Percentiles rank a stretch among this genome's conserved stretches.
These are phyloP conservation scores for Claviceps capensis DNA, from an alignment of 2,329 filamentous ascomycete genomes.

Conservation along the genomic window DNA sequence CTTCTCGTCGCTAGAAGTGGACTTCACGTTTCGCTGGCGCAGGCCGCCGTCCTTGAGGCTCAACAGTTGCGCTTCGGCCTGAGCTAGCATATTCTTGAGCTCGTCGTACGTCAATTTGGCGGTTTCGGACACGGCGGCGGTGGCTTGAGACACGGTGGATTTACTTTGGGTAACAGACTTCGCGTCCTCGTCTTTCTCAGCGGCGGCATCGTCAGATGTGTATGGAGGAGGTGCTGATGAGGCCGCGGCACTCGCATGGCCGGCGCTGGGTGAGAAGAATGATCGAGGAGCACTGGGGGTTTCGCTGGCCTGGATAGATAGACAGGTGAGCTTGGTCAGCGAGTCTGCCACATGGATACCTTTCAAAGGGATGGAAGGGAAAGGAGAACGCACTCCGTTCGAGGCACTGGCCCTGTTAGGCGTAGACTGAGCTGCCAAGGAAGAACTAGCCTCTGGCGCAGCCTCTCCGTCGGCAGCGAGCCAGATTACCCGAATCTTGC, in stretches of 20 bases:
- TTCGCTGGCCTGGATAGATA: conserved; percentile 17
- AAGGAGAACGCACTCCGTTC: conserved; percentile 26
- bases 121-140: conserved; percentile 33
- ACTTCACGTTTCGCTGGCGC: conserved; percentile 61
- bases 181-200: conserved; percentile 16
- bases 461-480: conserved; percentile 45
- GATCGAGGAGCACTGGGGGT: conserved; percentile 31
- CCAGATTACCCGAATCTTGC: conserved; percentile 90
- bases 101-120: conserved; percentile 38
- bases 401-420: conserved; percentile 26
- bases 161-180: conserved; percentile 13
- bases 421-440: conserved; percentile 18
- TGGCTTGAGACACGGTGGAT: conserved; percentile 22
- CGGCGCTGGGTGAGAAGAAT: conserved; percentile 29
- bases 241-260: conserved; percentile 19
- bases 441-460: conserved; percentile 11
- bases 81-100: conserved; percentile 56
- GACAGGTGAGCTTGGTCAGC: conserved; percentile 1
- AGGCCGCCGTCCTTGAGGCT: conserved; percentile 60
- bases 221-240: conserved; percentile 20
- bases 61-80: conserved; percentile 61
- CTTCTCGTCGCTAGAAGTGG: conserved; percentile 35
- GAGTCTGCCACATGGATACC: background rate
- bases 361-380: background rate
- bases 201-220: conserved; percentile 18